Evolutionary conservation across 768 basidiomycete genomes (phyloP), one percentile per base, ranked within the genome.

Genomic region (Coprinopsis sp.): DNA sequence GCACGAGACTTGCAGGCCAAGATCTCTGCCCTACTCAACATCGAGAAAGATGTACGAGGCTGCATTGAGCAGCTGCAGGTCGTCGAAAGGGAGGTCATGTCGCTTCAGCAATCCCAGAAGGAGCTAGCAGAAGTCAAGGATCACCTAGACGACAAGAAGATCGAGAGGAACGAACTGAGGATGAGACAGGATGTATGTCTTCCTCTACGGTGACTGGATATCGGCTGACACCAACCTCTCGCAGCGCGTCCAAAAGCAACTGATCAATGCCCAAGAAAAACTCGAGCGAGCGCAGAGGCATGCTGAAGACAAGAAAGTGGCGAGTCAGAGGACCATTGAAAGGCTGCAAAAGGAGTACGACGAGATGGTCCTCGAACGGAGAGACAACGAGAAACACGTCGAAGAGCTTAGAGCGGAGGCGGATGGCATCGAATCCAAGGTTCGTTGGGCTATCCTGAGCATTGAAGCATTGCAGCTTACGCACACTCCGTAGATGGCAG

Each of bases 201-300:
- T n/a, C n/a, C n/a, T n/a, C n/a, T n/a, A n/a, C n/a, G n/a, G n/a
- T n/a, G n/a, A n/a, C n/a, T n/a, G n/a, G n/a, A n/a, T 4, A 13
- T 13, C 16, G 23, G 29, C 16, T 27, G 16, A 31, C 39, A 13
- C 24, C 1, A 33, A 39, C n/a, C 30, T 36, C 21, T 29, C 38
- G 12, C 33, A 95, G 88, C 87, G 91, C 40, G 79, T 88, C n/a
- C 70, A 78, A 51, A 83, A 84, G 50, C 91, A 94, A 60, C 69
- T 90, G 10, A 65, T 71, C 6, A 91, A 93, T 61, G 92, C 92
- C 4, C 74, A 80, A 36, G 86, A 90, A 54, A 92, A 91, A 63
- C 74, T 92, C 7, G 81, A 85, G 46, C 79, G 88, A 22, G 84
- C 87, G 1, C 82, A 88, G 58, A 74, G 77, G 50, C 84, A 87